Conservation (phyloP, 345 rosid genomes). For the Euphorbia peplus region DNA sequence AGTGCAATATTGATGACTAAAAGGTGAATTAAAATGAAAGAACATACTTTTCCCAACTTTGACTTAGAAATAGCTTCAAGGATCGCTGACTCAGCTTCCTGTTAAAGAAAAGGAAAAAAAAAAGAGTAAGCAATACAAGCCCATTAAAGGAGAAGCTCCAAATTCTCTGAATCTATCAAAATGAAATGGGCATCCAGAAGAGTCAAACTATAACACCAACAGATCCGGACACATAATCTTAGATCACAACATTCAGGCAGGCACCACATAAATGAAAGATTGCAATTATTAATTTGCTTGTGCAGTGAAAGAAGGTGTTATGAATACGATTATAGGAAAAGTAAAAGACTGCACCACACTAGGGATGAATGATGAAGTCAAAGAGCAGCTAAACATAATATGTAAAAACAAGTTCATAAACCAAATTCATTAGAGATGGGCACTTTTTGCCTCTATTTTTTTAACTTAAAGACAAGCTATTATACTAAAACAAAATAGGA, state of each 20-base stretch:
- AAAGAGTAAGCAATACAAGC: neutral
- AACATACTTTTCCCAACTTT: slow-evolving; percentile 77
- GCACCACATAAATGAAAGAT: neutral
- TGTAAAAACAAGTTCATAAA: neutral
- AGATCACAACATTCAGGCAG: neutral
- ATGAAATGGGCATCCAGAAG: neutral
- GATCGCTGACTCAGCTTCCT: slow-evolving; percentile 93
- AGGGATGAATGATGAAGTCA: neutral
- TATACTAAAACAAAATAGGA: neutral
- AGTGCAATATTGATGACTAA: slow-evolving; percentile 11
- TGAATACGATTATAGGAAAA: neutral
- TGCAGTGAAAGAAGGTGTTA: neutral
- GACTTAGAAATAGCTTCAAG: slow-evolving; percentile 84
- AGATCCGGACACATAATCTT: neutral
- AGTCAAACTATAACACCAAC: neutral
- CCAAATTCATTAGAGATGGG: neutral
- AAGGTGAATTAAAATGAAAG: slow-evolving; percentile 20
- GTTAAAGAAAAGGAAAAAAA: slow-evolving; percentile 16
- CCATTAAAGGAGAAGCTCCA: neutral
- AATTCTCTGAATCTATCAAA: neutral
- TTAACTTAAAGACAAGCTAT: neutral
- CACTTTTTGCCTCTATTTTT: neutral
- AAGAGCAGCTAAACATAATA: neutral
- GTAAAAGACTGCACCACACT: neutral
- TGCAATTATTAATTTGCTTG: neutral